Evolutionary conservation across 1,284 basidiomycete genomes (phyloP).

Genomic region (Pyrrhoderma lamaoense): DNA sequence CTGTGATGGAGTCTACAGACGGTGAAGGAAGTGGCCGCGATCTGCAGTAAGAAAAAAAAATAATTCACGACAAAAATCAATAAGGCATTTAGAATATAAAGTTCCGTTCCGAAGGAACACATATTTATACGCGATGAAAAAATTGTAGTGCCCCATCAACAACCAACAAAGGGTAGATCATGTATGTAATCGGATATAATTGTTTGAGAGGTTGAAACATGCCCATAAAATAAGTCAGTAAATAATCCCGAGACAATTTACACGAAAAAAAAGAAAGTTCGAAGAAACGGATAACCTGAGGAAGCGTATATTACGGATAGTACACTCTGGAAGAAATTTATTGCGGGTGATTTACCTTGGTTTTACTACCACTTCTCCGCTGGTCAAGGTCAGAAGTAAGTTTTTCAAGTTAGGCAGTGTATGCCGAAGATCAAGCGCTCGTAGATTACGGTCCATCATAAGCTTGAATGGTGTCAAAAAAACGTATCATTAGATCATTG

Average conservation of each 20-base stretch:
- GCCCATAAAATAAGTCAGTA: constrained; percentile 6
- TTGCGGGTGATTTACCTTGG: constrained; percentile 33
- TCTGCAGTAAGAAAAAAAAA: not conserved
- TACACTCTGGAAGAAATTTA: not conserved
- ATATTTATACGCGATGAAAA: not conserved
- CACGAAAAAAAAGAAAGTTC: constrained; percentile 1
- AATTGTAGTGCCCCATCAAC: not conserved
- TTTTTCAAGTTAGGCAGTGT: constrained; percentile 97
- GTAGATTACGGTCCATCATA: constrained; percentile 83
- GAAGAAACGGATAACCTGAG: constrained; percentile 16
- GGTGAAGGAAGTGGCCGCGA: constrained; percentile 8
- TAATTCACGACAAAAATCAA: too few relatives aligned
- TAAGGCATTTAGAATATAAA: not conserved
- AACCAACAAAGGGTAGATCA: not conserved
- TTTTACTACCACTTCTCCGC: constrained; percentile 45
- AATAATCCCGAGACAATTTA: constrained; percentile 1
- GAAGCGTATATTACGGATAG: not conserved
- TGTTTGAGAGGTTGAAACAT: constrained; percentile 1
- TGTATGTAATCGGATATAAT: constrained; percentile 4
- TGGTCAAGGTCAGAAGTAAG: constrained; percentile 77
- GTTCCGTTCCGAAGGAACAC: constrained; percentile 4
- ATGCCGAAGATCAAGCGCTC: constrained; percentile 88
- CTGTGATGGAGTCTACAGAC: constrained; percentile 12
- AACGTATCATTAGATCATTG: constrained; percentile 20
- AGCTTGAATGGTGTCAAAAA: constrained; percentile 43